phyloP scores from a whole-genome alignment of 1,284 basidiomycete species.

The Ustilago lituana region DNA sequence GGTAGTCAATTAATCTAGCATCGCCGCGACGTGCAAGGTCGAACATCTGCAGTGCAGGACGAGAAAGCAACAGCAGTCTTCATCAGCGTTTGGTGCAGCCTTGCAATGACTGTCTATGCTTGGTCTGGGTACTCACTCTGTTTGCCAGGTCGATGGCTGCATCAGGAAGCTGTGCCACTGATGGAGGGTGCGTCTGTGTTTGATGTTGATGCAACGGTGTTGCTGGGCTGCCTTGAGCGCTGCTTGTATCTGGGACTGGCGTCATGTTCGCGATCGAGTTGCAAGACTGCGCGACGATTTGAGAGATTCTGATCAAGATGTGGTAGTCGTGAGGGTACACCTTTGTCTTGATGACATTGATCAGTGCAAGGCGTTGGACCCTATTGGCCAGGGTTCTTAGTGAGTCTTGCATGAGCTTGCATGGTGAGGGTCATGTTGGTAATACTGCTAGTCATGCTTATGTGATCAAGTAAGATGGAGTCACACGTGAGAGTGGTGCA shows the following conservation, averaged over 20 bases:
- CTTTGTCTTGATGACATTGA: too few species aligned
- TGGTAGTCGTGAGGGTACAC: too few species aligned
- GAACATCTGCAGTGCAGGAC: conserved; percentile 74
- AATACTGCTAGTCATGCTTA: conserved; percentile 20
- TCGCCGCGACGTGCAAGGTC: conserved; percentile 77
- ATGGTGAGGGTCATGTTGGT: too few species aligned
- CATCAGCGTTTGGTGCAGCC: too few species aligned
- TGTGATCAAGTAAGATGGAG: conserved; percentile 12
- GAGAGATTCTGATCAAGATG: too few species aligned
- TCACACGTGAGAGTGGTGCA: conserved; percentile 31
- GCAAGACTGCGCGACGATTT: too few species aligned
- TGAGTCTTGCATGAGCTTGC: conserved; percentile 25
- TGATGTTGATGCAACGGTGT: conserved; percentile 1
- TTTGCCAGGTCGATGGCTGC: conserved; percentile 40
- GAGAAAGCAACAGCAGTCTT: background rate
- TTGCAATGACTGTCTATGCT: too few species aligned
- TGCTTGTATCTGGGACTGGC: conserved; percentile 7
- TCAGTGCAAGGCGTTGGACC: conserved; percentile 12
- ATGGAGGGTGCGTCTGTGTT: conserved; percentile 2
- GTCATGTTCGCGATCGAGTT: conserved; percentile 5
- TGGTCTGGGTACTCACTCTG: conserved; percentile 23
- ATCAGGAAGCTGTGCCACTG: conserved; percentile 30
- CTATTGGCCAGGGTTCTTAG: conserved; percentile 19
- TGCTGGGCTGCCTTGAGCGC: background rate
- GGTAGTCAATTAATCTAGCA: conserved; percentile 69